phyloP scores from a whole-genome alignment of 2,329 filamentous ascomycete species.

The Capronia epimyces region DNA sequence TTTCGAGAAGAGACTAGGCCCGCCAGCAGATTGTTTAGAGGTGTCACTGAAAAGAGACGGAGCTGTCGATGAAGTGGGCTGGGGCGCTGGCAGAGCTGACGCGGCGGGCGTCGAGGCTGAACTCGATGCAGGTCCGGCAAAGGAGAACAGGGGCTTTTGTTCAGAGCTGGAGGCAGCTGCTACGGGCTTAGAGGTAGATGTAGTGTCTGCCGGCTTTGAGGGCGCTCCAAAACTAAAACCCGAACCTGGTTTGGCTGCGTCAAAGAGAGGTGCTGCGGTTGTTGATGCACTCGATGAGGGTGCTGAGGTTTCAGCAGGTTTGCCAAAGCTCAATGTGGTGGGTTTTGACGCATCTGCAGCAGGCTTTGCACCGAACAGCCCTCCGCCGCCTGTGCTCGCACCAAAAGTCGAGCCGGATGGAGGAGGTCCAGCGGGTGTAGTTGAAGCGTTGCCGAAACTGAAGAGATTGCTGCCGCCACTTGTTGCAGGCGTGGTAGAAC shows the following conservation, averaged over 20 bases:
- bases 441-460: constrained; percentile 41
- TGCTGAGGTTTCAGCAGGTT: constrained; percentile 27
- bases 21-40: constrained; percentile 1
- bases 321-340: constrained; percentile 31
- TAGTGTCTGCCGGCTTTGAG: constrained; percentile 20
- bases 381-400: constrained; percentile 31
- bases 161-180: constrained; percentile 7
- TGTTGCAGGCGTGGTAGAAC: constrained; percentile 30
- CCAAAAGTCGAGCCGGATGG: constrained; percentile 33
- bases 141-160: constrained; percentile 20
- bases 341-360: constrained; percentile 24
- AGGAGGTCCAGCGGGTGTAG: constrained; percentile 48
- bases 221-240: constrained; percentile 10
- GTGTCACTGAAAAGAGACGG: constrained; percentile 14
- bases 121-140: constrained; percentile 6
- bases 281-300: constrained; percentile 27
- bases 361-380: constrained; percentile 38
- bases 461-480: constrained; percentile 38
- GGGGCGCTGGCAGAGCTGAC: constrained; percentile 10
- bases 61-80: constrained; percentile 12
- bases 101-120: constrained; percentile 8
- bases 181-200: constrained; percentile 8
- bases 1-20: constrained; percentile 16
- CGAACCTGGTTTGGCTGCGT: constrained; percentile 25
- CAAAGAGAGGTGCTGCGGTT: constrained; percentile 37